These are phyloP conservation scores for Nymphaea colorata DNA, from an alignment of 164 flowering plant genomes.

Conservation along the genomic window DNA sequence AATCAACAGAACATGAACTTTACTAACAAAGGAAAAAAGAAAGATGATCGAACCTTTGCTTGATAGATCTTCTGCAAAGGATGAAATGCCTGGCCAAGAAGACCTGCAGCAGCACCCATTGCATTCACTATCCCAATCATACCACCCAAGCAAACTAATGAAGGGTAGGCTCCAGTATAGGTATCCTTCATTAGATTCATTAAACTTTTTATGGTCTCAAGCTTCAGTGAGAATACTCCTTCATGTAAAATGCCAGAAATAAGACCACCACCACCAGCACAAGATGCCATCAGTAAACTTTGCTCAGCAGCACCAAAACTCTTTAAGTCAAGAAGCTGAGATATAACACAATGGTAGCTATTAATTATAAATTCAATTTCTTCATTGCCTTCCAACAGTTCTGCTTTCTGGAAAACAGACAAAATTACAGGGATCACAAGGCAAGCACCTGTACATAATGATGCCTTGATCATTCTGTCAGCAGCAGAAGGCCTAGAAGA, in stretches of 20 bases:
- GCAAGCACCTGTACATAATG: constrained; percentile 65
- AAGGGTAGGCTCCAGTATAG: constrained; percentile 50
- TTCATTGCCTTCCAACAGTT: constrained; percentile 36
- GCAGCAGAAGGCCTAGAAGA: not conserved
- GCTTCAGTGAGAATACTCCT: constrained; percentile 48
- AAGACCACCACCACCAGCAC: constrained; percentile 80
- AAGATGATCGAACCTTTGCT: constrained; percentile 28
- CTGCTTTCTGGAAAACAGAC: constrained; percentile 64
- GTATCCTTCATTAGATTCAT: constrained; percentile 48
- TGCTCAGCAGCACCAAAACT: constrained; percentile 40
- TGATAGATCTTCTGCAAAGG: constrained; percentile 15
- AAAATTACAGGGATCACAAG: constrained; percentile 65
- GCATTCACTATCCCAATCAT: constrained; percentile 95
- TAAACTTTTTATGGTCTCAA: constrained; percentile 33
- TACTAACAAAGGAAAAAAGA: not conserved
- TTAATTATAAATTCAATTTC: constrained; percentile 48
- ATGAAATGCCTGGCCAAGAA: constrained; percentile 15
- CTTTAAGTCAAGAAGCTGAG: constrained; percentile 45
- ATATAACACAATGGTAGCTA: constrained; percentile 50
- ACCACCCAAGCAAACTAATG: constrained; percentile 61
- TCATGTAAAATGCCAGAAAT: constrained; percentile 62
- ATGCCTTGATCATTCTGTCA: constrained; percentile 16
- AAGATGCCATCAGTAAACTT: constrained; percentile 72
- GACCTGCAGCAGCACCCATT: constrained; percentile 77
- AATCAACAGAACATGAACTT: not conserved